Percentiles rank a stretch among this genome's conserved stretches.
Evolutionary conservation across 2,329 filamentous ascomycete genomes (phyloP).

Genomic region (Acrocalymma vagum): DNA sequence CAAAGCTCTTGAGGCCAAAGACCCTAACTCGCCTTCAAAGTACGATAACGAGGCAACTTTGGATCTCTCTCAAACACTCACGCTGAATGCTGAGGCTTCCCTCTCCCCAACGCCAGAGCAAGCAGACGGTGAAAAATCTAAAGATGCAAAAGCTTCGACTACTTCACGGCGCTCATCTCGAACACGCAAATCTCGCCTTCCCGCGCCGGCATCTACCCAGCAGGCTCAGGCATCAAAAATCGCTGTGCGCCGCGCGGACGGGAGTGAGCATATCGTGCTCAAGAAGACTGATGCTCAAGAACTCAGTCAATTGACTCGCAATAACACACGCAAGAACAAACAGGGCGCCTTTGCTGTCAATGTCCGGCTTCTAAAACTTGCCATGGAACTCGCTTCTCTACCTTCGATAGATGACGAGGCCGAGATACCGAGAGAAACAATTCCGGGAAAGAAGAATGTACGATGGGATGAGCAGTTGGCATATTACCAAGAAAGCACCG

Average conservation of each 20-base stretch:
- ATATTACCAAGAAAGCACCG: slow-evolving; percentile 53
- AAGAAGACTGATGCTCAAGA: slow-evolving; percentile 60
- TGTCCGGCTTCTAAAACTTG: slow-evolving; percentile 53
- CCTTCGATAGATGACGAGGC: slow-evolving; percentile 18
- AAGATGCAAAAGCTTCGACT: slow-evolving; percentile 21
- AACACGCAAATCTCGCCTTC: slow-evolving; percentile 44
- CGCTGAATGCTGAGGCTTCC: slow-evolving; percentile 25
- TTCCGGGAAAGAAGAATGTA: slow-evolving; percentile 45
- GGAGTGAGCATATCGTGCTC: slow-evolving; percentile 52
- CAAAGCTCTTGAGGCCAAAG: slow-evolving; percentile 55
- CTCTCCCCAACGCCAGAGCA: slow-evolving; percentile 23
- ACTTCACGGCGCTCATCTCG: slow-evolving; percentile 44
- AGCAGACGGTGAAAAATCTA: slow-evolving; percentile 17
- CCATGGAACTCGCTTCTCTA: slow-evolving; percentile 33
- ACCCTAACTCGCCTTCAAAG: slow-evolving; percentile 57
- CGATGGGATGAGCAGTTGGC: slow-evolving; percentile 58
- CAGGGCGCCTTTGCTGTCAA: slow-evolving; percentile 53
- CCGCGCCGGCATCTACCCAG: slow-evolving; percentile 31
- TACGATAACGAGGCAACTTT: slow-evolving; percentile 40
- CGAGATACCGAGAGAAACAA: slow-evolving; percentile 21
- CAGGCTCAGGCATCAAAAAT: slow-evolving; percentile 49
- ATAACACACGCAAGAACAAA: slow-evolving; percentile 62
- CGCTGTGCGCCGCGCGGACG: slow-evolving; percentile 53
- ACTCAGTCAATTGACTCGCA: slow-evolving; percentile 53
- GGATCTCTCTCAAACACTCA: slow-evolving; percentile 40